Conservation (phyloP, 1,284 basidiomycete species). For the Lentinus polychrous region DNA sequence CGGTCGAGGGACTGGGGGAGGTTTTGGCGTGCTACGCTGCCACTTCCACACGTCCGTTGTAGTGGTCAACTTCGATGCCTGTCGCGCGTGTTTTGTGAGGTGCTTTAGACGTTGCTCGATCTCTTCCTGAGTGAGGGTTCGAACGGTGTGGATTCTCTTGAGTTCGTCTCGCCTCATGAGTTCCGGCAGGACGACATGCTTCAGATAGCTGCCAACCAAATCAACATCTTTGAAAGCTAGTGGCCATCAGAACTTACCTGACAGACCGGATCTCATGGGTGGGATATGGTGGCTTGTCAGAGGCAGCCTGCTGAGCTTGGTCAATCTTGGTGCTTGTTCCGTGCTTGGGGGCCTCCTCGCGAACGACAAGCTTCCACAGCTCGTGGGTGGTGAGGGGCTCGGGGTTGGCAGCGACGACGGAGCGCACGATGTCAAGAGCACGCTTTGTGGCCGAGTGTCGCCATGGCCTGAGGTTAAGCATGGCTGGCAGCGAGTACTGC, state of each 20-base stretch:
- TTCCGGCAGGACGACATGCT: conserved; percentile 42
- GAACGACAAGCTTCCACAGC: conserved; percentile 13
- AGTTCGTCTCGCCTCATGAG: conserved; percentile 34
- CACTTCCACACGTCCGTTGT: conserved; percentile 33
- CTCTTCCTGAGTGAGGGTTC: conserved; percentile 24
- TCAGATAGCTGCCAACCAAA: conserved; percentile 42
- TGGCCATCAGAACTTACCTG: conserved; percentile 9
- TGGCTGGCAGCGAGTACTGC: neutral
- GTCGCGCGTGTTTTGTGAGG: conserved; percentile 24
- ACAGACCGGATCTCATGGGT: conserved; percentile 13
- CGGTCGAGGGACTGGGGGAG: conserved; percentile 13
- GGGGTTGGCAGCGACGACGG: conserved; percentile 6
- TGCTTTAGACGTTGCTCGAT: conserved; percentile 20
- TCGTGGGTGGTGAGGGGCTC: conserved; percentile 11
- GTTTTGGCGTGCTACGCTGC: conserved; percentile 20
- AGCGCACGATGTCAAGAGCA: conserved; percentile 11
- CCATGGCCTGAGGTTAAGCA: conserved; percentile 4
- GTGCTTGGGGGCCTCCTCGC: neutral
- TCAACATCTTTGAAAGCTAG: too few relatives aligned
- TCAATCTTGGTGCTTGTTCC: neutral
- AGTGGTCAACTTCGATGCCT: conserved; percentile 13
- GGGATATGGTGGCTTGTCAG: conserved; percentile 7
- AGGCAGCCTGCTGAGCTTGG: neutral
- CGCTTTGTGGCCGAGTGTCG: conserved; percentile 1
- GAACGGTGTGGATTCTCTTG: conserved; percentile 34